Evolutionary conservation across 2,329 filamentous ascomycete species (phyloP).

Genomic region (Beauveria medogensis): DNA sequence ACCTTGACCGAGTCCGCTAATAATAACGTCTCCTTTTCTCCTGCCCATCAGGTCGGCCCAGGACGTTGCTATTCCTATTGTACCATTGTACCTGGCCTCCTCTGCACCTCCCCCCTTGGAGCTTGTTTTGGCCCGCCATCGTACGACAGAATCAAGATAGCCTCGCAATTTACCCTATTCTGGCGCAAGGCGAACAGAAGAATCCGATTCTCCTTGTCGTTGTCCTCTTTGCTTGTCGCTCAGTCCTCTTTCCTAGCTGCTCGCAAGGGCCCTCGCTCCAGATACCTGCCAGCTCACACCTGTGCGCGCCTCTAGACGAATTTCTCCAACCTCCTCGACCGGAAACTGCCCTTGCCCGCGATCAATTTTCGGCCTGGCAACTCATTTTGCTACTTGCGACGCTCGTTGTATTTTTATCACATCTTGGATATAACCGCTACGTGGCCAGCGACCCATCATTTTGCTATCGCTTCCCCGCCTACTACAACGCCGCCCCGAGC

Average conservation of each 20-base stretch:
- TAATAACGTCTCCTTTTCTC: not conserved
- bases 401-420: not conserved
- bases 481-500: slow-evolving; percentile 1
- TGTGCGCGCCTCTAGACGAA: not conserved
- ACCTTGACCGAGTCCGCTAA: no score
- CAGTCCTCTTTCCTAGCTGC: not conserved
- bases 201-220: not conserved
- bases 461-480: not conserved
- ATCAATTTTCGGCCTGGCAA: not conserved
- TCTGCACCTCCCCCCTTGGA: not conserved
- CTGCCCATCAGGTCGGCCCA: not conserved
- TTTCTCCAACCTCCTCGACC: not conserved
- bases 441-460: not conserved
- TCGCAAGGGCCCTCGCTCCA: not conserved
- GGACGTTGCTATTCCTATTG: not conserved
- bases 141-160: not conserved
- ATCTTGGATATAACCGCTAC: not conserved
- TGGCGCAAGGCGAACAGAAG: not conserved
- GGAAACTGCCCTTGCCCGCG: not conserved
- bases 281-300: not conserved
- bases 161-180: not conserved
- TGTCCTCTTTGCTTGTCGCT: not conserved
- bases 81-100: not conserved
- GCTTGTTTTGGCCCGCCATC: not conserved
- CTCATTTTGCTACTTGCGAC: not conserved